These are phyloP conservation scores for Artemisia annua DNA, from an alignment of 129 eudicot species.

Conservation along the genomic window DNA sequence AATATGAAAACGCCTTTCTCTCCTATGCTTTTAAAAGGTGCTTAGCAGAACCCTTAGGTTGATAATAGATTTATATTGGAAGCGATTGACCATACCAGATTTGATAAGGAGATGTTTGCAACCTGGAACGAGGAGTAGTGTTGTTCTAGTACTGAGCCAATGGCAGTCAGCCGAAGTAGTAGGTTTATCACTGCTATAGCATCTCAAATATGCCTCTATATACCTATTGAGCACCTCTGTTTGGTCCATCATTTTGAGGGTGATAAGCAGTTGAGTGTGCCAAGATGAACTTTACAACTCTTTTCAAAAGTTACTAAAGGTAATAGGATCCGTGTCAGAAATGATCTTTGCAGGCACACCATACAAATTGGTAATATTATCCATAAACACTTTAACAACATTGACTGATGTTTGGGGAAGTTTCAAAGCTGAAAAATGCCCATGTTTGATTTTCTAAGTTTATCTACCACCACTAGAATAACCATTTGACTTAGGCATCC, in stretches of 20 bases:
- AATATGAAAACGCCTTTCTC: neutral
- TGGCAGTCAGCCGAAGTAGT: neutral
- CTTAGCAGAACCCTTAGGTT: neutral
- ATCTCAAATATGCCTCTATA: neutral
- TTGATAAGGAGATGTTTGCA: neutral
- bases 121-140: neutral
- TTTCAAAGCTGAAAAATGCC: too few relatives aligned
- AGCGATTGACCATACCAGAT: neutral
- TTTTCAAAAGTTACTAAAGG: neutral
- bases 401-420: neutral
- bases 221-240: neutral
- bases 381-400: neutral
- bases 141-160: conserved; percentile 7
- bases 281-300: neutral
- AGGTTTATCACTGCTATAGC: neutral
- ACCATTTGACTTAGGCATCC: too few relatives aligned
- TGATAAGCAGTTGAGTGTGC: neutral
- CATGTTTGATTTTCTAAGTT: too few relatives aligned
- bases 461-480: too few relatives aligned
- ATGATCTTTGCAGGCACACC: neutral
- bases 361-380: neutral
- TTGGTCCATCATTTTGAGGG: neutral
- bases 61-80: neutral
- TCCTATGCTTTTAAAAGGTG: too few relatives aligned
- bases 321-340: neutral